Evolutionary conservation across 192 early-diverging fungal genomes (phyloP).

Genomic region (Entomortierella parvispora): DNA sequence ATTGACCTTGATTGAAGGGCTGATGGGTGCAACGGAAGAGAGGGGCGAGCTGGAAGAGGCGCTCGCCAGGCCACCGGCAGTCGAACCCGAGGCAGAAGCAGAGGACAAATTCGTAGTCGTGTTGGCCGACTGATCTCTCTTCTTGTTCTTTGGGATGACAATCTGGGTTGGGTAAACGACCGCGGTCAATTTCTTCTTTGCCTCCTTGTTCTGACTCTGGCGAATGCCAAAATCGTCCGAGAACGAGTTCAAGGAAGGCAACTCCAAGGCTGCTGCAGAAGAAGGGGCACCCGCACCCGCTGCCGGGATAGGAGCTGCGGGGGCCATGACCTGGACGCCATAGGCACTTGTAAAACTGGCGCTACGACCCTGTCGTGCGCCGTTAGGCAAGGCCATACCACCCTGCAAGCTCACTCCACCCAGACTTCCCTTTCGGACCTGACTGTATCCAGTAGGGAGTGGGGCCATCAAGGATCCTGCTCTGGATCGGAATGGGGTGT

Average conservation of each 20-base stretch:
- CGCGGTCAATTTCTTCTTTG: conserved; percentile 29
- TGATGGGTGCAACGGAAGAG: not conserved
- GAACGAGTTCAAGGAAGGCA: conserved; percentile 43
- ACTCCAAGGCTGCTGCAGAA: conserved; percentile 23
- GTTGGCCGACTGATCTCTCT: conserved; percentile 9
- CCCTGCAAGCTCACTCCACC: conserved; percentile 3
- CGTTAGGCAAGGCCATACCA: conserved; percentile 10
- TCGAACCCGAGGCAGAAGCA: not conserved
- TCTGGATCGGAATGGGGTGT: conserved; percentile 35
- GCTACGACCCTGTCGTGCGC: conserved; percentile 31
- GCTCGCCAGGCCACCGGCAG: conserved; percentile 10
- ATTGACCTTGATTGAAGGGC: conserved; percentile 14
- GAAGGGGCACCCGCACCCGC: not conserved
- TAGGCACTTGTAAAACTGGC: conserved; percentile 46
- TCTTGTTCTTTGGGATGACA: conserved; percentile 43
- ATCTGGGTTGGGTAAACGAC: conserved; percentile 51
- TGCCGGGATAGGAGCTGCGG: not conserved
- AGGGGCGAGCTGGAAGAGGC: conserved; percentile 9
- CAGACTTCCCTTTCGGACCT: conserved; percentile 34
- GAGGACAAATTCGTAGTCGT: too few relatives aligned
- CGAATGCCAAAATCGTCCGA: conserved; percentile 41
- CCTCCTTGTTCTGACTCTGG: conserved; percentile 8
- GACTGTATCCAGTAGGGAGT: not conserved
- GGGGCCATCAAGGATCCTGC: conserved; percentile 41
- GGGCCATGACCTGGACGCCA: conserved; percentile 25